Evolutionary conservation across 2,329 filamentous ascomycete species (phyloP).

Genomic region (Cladosporium velox): DNA sequence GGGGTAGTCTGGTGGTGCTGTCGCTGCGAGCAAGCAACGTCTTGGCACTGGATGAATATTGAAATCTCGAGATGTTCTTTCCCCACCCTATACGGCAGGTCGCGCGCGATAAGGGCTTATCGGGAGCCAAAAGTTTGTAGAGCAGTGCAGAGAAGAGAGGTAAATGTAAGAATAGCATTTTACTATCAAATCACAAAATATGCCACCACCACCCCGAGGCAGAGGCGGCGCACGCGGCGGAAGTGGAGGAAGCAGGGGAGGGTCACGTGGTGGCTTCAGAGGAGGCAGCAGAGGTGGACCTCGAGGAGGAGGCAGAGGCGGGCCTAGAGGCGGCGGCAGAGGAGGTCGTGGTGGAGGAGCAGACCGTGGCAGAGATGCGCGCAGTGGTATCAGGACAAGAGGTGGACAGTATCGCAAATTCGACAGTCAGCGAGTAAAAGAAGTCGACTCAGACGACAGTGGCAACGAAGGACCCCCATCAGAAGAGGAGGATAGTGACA

Average conservation of each 20-base stretch:
- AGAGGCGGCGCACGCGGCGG: conserved; percentile 6
- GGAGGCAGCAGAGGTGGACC: conserved; percentile 22
- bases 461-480: conserved; percentile 22
- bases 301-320: conserved; percentile 31
- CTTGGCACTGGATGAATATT: conserved; percentile 18
- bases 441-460: conserved; percentile 34
- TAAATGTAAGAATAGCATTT: background rate
- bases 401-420: conserved; percentile 37
- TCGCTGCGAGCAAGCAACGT: conserved; percentile 12
- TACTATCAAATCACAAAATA: background rate
- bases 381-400: conserved; percentile 37
- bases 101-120: conserved; percentile 4
- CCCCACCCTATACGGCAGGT: conserved; percentile 5
- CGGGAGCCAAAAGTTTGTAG: conserved; percentile 5
- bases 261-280: conserved; percentile 4
- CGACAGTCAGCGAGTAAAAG: conserved; percentile 39
- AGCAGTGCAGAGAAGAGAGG: background rate
- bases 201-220: conserved; percentile 12
- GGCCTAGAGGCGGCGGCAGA: conserved; percentile 29
- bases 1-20: conserved; percentile 14
- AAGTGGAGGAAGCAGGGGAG: conserved; percentile 28
- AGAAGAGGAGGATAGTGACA: conserved; percentile 27
- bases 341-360: conserved; percentile 26
- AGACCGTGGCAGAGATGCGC: conserved; percentile 29
- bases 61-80: conserved; percentile 4